Percentiles rank a stretch among this genome's conserved stretches.
Evolutionary conservation across 179 eudicot genomes (phyloP).

Genomic region (Vitellaria paradoxa): DNA sequence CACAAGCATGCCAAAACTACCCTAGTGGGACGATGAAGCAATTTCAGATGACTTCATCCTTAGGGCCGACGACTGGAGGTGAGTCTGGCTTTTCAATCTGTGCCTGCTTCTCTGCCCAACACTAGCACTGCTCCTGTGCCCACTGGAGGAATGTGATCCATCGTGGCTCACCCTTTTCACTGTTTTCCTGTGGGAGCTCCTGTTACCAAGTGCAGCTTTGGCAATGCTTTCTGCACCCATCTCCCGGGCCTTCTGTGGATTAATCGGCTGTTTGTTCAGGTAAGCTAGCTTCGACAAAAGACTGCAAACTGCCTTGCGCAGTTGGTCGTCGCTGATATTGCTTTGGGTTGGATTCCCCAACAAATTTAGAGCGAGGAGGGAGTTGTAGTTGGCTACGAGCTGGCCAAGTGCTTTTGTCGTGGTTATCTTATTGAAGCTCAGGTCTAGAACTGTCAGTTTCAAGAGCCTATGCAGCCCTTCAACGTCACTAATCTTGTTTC

Average conservation of each 20-base stretch:
- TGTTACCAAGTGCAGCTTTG: constrained; percentile 62
- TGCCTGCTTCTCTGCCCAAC: constrained; percentile 31
- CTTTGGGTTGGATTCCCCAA: constrained; percentile 72
- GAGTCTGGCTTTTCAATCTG: constrained; percentile 32
- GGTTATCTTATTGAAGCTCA: constrained; percentile 91
- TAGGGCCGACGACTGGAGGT: constrained; percentile 25
- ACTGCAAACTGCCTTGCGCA: constrained; percentile 65
- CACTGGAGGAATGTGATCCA: constrained; percentile 30
- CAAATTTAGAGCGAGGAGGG: constrained; percentile 68
- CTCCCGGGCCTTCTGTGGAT: constrained; percentile 79
- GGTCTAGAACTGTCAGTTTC: constrained; percentile 76
- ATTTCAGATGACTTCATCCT: constrained; percentile 23
- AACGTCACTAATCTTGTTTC: constrained; percentile 82
- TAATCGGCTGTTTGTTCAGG: constrained; percentile 76
- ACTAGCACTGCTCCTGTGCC: constrained; percentile 13
- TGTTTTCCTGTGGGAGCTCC: constrained; percentile 40
- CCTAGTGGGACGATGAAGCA: constrained; percentile 14
- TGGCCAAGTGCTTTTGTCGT: constrained; percentile 88
- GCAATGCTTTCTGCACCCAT: constrained; percentile 51
- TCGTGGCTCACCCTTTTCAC: constrained; percentile 43
- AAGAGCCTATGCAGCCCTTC: constrained; percentile 82
- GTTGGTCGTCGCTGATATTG: constrained; percentile 72
- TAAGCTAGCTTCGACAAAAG: constrained; percentile 83
- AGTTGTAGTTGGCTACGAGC: constrained; percentile 79
- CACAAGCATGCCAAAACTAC: not conserved